Evolutionary conservation across 1,284 basidiomycete genomes (phyloP).

Genomic region (Mrakiaceae sp.): DNA sequence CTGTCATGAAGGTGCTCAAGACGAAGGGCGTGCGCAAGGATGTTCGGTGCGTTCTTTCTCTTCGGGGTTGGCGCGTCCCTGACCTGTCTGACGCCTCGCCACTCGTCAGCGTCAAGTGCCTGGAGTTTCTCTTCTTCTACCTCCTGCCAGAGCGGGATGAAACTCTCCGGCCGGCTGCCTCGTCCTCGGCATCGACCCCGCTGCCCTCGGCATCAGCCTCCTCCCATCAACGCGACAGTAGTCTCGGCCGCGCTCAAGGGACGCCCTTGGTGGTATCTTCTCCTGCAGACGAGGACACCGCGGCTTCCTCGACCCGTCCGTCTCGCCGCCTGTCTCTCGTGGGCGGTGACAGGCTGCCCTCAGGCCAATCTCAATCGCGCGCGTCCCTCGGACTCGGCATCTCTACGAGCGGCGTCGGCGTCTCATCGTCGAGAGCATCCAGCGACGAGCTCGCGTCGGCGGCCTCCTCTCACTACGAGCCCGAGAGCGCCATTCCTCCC

Average conservation of each 20-base stretch:
- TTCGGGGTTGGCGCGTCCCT: neutral
- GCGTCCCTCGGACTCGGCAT: neutral
- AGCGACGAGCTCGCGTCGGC: neutral
- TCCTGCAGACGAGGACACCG: too few relatives aligned
- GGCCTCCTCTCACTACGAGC: neutral
- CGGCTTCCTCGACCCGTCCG: neutral
- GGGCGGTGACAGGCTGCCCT: too few relatives aligned
- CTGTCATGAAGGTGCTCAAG: slow-evolving; percentile 69
- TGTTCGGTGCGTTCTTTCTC: slow-evolving; percentile 50
- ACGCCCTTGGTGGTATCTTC: too few relatives aligned
- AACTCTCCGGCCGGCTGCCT: neutral
- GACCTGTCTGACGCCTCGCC: neutral
- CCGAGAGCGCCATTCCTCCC: neutral
- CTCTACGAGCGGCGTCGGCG: neutral
- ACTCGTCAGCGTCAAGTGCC: slow-evolving; percentile 67
- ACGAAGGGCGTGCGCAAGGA: slow-evolving; percentile 65
- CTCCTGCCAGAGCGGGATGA: slow-evolving; percentile 46
- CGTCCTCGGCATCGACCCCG: neutral
- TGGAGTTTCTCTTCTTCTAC: slow-evolving; percentile 87
- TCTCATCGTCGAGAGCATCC: neutral
- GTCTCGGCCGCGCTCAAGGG: neutral
- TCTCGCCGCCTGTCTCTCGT: neutral
- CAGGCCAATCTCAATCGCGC: neutral
- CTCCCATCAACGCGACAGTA: neutral
- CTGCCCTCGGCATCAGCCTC: neutral